Percentiles rank a stretch among this genome's conserved stretches.
Conservation (phyloP, 2,329 filamentous ascomycete species). For the Biscogniauxia sp. region DNA sequence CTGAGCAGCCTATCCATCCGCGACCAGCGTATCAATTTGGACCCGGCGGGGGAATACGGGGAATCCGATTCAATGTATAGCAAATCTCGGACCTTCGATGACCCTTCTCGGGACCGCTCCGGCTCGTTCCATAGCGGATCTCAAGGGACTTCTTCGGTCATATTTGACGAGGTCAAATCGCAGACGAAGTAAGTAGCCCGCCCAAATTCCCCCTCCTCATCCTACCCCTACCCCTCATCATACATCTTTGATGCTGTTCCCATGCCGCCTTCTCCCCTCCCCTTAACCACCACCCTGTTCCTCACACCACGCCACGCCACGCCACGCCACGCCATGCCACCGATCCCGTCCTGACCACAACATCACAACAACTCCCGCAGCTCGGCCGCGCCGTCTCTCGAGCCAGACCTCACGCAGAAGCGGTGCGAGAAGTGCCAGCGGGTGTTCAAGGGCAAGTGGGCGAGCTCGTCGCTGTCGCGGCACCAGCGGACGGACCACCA, state of each 20-base stretch:
- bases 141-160: neutral
- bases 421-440: neutral
- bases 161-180: neutral
- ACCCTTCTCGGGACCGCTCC: neutral
- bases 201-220: neutral
- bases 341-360: neutral
- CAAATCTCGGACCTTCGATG: neutral
- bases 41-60: neutral
- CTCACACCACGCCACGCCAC: too few species aligned
- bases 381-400: neutral
- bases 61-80: neutral
- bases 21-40: neutral
- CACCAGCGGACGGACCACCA: constrained; percentile 2
- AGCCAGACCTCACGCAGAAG: neutral
- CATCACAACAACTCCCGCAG: neutral
- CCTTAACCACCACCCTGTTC: neutral
- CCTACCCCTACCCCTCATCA: too few species aligned
- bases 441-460: constrained; percentile 1
- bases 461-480: neutral
- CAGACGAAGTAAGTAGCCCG: neutral
- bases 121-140: neutral
- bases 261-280: neutral
- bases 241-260: neutral
- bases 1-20: neutral
- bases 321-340: too few species aligned